phyloP scores from a whole-genome alignment of 148 eudicot species.

The Spergularia marina region DNA sequence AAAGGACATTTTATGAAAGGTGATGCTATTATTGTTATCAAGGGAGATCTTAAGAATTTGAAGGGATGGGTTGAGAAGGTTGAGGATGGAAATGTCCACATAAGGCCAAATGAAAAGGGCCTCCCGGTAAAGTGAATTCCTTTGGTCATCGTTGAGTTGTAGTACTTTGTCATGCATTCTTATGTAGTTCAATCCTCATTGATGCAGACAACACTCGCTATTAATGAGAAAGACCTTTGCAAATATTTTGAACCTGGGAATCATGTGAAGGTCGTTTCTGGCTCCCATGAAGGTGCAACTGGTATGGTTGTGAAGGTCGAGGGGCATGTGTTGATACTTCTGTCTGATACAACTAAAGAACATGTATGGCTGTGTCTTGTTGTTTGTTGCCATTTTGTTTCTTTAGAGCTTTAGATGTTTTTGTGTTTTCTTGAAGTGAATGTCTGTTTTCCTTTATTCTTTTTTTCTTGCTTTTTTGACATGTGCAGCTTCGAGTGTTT shows the following conservation, averaged over 20 bases:
- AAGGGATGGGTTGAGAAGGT: constrained; percentile 97
- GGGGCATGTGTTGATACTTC: constrained; percentile 74
- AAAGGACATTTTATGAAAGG: constrained; percentile 99
- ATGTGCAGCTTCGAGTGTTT: constrained; percentile 74
- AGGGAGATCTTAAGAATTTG: constrained; percentile 90
- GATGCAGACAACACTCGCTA: constrained; percentile 76
- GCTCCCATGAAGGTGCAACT: constrained; percentile 90
- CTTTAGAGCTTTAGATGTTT: background rate
- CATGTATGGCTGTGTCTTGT: constrained; percentile 44
- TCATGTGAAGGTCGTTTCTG: constrained; percentile 95
- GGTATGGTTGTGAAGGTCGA: constrained; percentile 97
- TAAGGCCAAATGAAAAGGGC: constrained; percentile 73
- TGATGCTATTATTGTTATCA: constrained; percentile 79
- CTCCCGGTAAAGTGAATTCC: constrained; percentile 49
- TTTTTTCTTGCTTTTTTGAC: background rate
- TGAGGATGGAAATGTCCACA: constrained; percentile 91
- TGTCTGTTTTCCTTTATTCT: background rate
- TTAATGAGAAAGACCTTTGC: constrained; percentile 88
- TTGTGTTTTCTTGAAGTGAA: background rate
- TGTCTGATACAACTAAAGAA: constrained; percentile 96
- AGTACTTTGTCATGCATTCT: background rate
- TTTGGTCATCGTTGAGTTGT: background rate
- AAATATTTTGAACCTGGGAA: constrained; percentile 95
- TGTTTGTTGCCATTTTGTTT: background rate
- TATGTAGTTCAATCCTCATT: constrained; percentile 2